Base-by-base conservation (phyloP, 441 rosid genomes). In the Gossypium lobatum region DNA sequence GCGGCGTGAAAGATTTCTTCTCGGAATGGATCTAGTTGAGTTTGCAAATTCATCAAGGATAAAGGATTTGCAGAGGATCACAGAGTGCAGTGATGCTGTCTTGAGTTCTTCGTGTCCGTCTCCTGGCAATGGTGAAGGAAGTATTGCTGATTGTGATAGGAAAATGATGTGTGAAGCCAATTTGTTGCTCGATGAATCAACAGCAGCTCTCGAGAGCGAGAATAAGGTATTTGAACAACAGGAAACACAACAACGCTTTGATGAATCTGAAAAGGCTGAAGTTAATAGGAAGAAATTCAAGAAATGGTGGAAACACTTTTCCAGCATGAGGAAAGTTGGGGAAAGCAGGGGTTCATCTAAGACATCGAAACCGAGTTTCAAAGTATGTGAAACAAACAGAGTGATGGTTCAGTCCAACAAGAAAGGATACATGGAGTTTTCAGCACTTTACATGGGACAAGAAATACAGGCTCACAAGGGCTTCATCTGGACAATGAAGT, bases 391-490 rank as follows among this genome's bases (percentile, higher is more conserved):
- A 72, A 64, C 78, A 17, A 85, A 81, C 16, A 85, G 79, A 81
- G 72, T 83, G 72, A 87, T 85, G 74, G 97, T 87, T 74, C 83
- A 85, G 79, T 84, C 74, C 76, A 89, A 81, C 76, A 84, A 81
- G 84, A 95, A 95, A 78, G 77, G 78, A 69, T 86, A 73, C 83
- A 83, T 77, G 84, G 98, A 92, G 84, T 80, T 92, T 45, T 79
- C 97, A 9, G 97, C 88, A 31, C 72, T 87, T 59, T 88, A 77
- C 59, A 66, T 50, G 46, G 83, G 80, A 64, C 96, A 92, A 77
- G 90, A 92, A 75, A 80, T 95, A 75, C 81, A 79, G 73, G 98
- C 94, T 72, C 98, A 95, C 76, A 84, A 77, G 1, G 96, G 98
- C 64, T 79, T 63, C 70, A 89, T 92, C 74, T 85, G 88, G 89